Evolutionary conservation across 371 early-diverging fungal genomes (phyloP).

Genomic region (Rhizopus sp.): DNA sequence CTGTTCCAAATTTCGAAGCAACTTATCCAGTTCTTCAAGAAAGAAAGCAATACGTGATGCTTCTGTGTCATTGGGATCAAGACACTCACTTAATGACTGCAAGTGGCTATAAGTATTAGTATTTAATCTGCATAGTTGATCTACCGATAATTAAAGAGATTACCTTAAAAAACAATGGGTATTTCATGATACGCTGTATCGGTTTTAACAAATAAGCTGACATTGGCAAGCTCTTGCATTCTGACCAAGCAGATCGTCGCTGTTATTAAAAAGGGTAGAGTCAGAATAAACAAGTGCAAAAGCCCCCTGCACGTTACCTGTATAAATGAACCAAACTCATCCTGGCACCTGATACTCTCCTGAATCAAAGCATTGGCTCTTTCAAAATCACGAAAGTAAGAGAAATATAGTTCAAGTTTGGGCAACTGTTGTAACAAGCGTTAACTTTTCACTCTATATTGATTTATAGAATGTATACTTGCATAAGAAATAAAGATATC

Average conservation of each 20-base stretch:
- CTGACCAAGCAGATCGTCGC: constrained; percentile 33
- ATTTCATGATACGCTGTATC: constrained; percentile 46
- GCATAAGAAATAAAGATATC: constrained; percentile 34
- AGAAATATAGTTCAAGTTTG: constrained; percentile 17
- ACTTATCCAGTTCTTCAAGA: constrained; percentile 29
- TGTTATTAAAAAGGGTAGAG: constrained; percentile 6
- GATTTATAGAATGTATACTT: constrained; percentile 3
- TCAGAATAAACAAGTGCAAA: not conserved
- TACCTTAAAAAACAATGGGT: constrained; percentile 48
- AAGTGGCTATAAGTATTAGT: not conserved
- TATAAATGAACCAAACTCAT: constrained; percentile 35
- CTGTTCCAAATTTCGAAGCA: constrained; percentile 32
- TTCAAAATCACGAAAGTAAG: constrained; percentile 43
- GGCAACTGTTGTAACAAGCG: constrained; percentile 3
- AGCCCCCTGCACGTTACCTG: constrained; percentile 12
- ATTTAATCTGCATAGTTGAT: not conserved
- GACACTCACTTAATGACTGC: constrained; percentile 16
- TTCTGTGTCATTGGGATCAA: constrained; percentile 6
- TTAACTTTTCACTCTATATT: not conserved
- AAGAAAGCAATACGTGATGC: constrained; percentile 11
- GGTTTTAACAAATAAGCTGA: constrained; percentile 44
- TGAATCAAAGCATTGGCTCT: constrained; percentile 32
- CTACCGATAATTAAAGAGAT: not conserved
- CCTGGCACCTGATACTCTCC: constrained; percentile 21
- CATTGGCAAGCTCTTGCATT: constrained; percentile 38